These are phyloP conservation scores for Tremella fuciformis DNA, from an alignment of 768 basidiomycete species.

Conservation along the genomic window DNA sequence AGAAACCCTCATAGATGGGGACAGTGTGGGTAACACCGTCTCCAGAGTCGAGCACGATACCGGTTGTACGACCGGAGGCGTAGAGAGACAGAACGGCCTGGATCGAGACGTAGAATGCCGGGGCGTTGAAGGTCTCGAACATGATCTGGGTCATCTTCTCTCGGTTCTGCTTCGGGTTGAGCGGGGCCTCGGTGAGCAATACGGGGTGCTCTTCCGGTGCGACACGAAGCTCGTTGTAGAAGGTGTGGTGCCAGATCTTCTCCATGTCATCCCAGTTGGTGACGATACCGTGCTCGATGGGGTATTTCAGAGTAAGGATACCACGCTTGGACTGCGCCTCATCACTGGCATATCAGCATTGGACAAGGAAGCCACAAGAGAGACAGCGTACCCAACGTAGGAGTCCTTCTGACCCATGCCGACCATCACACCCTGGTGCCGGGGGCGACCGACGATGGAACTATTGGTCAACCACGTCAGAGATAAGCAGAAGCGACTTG, in stretches of 20 bases:
- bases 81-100: slow-evolving; percentile 88
- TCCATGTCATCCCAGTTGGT: slow-evolving; percentile 99
- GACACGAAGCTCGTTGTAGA: slow-evolving; percentile 92
- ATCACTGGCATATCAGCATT: slow-evolving; percentile 59
- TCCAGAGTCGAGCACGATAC: slow-evolving; percentile 91
- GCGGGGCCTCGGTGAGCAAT: slow-evolving; percentile 83
- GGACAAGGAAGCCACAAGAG: neutral
- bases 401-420: slow-evolving; percentile 97
- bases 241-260: slow-evolving; percentile 98
- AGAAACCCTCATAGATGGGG: slow-evolving; percentile 92
- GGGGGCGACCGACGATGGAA: slow-evolving; percentile 90
- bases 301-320: slow-evolving; percentile 88
- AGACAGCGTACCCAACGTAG: slow-evolving; percentile 71
- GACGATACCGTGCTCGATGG: slow-evolving; percentile 89
- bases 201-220: slow-evolving; percentile 91
- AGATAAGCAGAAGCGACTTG: slow-evolving; percentile 55
- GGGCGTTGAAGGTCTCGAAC: slow-evolving; percentile 93
- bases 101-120: slow-evolving; percentile 87
- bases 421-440: slow-evolving; percentile 93
- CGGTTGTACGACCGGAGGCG: slow-evolving; percentile 90
- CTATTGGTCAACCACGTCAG: slow-evolving; percentile 34
- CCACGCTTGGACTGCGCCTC: slow-evolving; percentile 93
- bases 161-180: slow-evolving; percentile 88
- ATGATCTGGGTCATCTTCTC: slow-evolving; percentile 92
- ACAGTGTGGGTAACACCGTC: slow-evolving; percentile 96